phyloP scores from a whole-genome alignment of 108 stramenopile species.

The Nitzschia putrida region DNA sequence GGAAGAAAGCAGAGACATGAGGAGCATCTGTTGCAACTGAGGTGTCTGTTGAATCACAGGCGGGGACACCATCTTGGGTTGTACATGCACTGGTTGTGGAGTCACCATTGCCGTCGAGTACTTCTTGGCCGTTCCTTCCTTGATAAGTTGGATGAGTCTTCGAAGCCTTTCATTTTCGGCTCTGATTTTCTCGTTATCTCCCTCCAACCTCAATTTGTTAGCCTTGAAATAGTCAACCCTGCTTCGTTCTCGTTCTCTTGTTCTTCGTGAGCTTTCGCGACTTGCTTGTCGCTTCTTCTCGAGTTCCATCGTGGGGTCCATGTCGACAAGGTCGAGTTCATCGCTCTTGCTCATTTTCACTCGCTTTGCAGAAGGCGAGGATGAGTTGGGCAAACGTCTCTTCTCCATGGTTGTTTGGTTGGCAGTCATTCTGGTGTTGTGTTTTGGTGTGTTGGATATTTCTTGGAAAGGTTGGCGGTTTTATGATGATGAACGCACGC shows the following conservation, averaged over 20 bases:
- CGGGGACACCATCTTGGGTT: neutral
- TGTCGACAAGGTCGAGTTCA: no score
- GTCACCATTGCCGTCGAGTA: neutral
- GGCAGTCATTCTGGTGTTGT: no score
- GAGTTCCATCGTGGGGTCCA: neutral
- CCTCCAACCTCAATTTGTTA: conserved; percentile 5
- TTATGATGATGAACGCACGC: no score
- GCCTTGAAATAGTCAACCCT: conserved; percentile 14
- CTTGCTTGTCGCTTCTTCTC: conserved; percentile 25
- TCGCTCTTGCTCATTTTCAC: no score
- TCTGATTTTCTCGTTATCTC: conserved; percentile 10
- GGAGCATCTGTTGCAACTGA: neutral
- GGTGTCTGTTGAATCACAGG: neutral
- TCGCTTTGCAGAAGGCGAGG: no score
- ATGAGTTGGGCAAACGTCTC: no score
- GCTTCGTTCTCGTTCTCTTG: conserved; percentile 12
- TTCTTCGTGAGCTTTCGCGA: conserved; percentile 15
- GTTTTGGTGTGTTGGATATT: no score
- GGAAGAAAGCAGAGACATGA: neutral
- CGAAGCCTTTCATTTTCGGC: conserved; percentile 16
- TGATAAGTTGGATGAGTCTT: conserved; percentile 5
- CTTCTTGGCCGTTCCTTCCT: conserved; percentile 2
- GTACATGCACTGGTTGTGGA: neutral
- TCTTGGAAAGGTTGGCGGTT: no score
- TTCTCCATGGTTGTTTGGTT: no score